Base-by-base conservation (phyloP, 257 asterid genomes). In the Linaria vulgaris region DNA sequence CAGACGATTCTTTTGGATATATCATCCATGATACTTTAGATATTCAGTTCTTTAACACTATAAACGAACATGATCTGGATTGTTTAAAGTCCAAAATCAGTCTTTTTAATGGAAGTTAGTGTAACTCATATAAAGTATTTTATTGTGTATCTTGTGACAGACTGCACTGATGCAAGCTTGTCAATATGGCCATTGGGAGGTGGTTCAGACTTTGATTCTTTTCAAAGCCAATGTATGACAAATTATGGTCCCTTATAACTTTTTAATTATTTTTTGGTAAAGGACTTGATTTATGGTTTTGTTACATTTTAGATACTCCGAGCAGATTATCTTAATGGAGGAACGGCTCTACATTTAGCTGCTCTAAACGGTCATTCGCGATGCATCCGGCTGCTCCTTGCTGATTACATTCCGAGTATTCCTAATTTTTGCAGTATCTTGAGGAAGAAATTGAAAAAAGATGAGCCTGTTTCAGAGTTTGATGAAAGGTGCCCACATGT, bases 111-210 rank as follows among this genome's bases (percentile, higher is more conserved):
- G n/a, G n/a, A n/a, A n/a, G n/a, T n/a, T n/a, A n/a, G n/a, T n/a
- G n/a, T n/a, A n/a, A n/a, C n/a, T n/a, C n/a, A n/a, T 34, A 7
- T 34, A 34, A 34, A 34, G 10, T 7, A 34, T 34, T 7, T 34
- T 34, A 34, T 41, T 45, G 21, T 71, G 41, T 64, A 48, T 76
- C 7, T 14, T 69, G 73, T 71, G 68, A 76, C 86, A 90, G 97
- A 90, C 95, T 50, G 95, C 97, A 53, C 62, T 90, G 85, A 90
- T 90, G 95, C 97, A 87, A 85, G 97, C 95, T 61, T 90, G 95
- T 72, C 95, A 87, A 72, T 85, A 79, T 71, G 95, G 97, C 63
- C 95, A 90, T 53, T 90, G 97, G 97, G 97, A 90, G 74, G 95
- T 87, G 60, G 95, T 87, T 80, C 97, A 83, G 94, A 87, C 86